Base-by-base conservation (phyloP, 176 grass and related monocot genomes). In the Musa itinerans region DNA sequence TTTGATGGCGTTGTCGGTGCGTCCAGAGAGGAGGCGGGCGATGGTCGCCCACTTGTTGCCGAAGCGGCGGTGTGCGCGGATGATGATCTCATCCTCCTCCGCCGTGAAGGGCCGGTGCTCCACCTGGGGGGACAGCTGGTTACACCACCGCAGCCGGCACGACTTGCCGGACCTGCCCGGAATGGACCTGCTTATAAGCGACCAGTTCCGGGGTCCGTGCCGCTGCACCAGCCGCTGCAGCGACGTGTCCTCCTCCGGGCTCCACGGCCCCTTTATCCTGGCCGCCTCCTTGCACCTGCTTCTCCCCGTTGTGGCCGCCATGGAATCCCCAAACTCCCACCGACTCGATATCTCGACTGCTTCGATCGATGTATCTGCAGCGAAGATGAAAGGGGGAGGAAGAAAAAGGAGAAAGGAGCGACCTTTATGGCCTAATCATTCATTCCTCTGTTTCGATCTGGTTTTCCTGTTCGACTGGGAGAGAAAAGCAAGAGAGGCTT, bases 1-100 rank as follows among this genome's bases (percentile, higher is more conserved):
- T 77, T 99, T 99, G 0, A 99, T 90, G 16, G 91, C 91, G 89
- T 99, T 99, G 85, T 99, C 96, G 61, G 96, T 95, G 81, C 96
- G 96, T 0, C 91, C 96, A 6, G 91, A 88, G 10, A 99, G 81
- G 0, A 95, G 83, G 7, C 96, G 80, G 16, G 96, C 86, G 81
- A 99, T 99, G 74, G 96, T 86, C 13, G 96, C 91, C 96, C 96
- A 99, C 3, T 92, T 89, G 79, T 99, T 99, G 0, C 96, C 91
- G 0, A 93, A 84, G 1, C 86, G 82, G 19, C 83, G 85, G 74
- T 97, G 94, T 5, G 94, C 88, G 1, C 84, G 81, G 2, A 98
- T 81, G 74, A 98, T 98, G 51, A 83, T 63, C 43, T 85, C 84
- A 71, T 98, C 90, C 82, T 98, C 94, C 72, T 93, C 89, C 1